Evolutionary conservation across 2,329 filamentous ascomycete species (phyloP), one percentile per base, ranked within the genome.

Genomic region (Rachicladosporium sp.): DNA sequence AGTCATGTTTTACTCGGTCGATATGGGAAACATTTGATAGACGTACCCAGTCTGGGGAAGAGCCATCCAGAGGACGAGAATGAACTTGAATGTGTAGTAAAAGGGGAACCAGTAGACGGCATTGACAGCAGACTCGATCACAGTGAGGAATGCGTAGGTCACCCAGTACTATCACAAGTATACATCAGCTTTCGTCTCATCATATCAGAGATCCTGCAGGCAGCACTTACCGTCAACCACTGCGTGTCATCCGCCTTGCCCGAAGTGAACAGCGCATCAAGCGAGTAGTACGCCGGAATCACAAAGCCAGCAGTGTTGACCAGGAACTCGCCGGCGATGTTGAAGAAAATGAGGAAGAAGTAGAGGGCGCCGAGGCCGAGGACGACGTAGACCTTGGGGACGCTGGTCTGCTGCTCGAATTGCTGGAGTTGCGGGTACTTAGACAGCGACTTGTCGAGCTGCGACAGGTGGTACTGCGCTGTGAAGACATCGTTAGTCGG

Each of bases 31-130:
- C 13, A 10, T n/a, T 10, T n/a, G 36, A 13, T 36, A n/a, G 33
- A 70, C 81, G 62, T 80, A 95, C 89, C 73, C 73, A 72, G 93
- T 95, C 65, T 84, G 76, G 64, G 91, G 91, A 58, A 98, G 86
- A 54, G 89, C 80, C 70, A 98, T 87, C 91, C 91, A 98, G 63
- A 98, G 80, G 56, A 96, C 75, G 64, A 96, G 82, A 60, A 93
- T 71, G 62, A 98, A 95, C 77, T 98, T 98, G 82, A 98, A 96
- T 62, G 88, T 89, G 69, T 85, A 98, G 82, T 98, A 98, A 73
- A 98, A 98, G 60, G 91, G 66, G 72, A 93, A 86, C 84, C 84
- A 93, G 75, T 91, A 91, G 48, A 89, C 82, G 48, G 86, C 82
- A 66, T 74, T 87, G 57, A 93, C 67, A 46, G 82, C 73, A 64